phyloP scores from a whole-genome alignment of 345 rosid genomes.

The Euphorbia peplus region DNA sequence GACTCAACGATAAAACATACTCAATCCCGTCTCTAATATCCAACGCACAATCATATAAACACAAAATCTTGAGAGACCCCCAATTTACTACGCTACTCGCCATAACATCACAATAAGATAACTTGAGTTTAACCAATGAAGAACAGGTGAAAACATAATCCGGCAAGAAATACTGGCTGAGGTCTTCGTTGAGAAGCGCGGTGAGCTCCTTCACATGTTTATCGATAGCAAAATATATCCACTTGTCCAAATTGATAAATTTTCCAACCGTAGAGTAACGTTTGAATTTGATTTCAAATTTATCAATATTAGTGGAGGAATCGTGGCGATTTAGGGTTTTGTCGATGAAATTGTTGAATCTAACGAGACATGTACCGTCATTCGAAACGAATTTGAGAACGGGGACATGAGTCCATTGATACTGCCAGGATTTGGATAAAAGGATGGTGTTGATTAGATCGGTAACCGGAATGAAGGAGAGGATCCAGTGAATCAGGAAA shows the following conservation, averaged over 20 bases:
- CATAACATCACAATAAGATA: background rate
- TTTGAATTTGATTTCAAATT: background rate
- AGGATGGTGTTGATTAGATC: background rate
- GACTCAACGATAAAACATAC: background rate
- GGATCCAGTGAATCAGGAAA: background rate
- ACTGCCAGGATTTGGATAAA: background rate
- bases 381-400: background rate
- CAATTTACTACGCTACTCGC: background rate
- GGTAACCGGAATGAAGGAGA: background rate
- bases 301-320: background rate
- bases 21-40: background rate
- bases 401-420: background rate
- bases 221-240: background rate
- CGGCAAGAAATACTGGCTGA: background rate
- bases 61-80: background rate
- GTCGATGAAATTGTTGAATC: background rate
- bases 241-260: background rate
- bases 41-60: too few species aligned
- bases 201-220: background rate
- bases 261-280: background rate
- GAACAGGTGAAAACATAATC: background rate
- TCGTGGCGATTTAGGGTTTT: background rate
- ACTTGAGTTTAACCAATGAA: background rate
- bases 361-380: background rate
- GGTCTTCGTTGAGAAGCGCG: background rate